Evolutionary conservation across 495 filamentous ascomycete genomes (phyloP).

Genomic region (Pyrenula aspistea): DNA sequence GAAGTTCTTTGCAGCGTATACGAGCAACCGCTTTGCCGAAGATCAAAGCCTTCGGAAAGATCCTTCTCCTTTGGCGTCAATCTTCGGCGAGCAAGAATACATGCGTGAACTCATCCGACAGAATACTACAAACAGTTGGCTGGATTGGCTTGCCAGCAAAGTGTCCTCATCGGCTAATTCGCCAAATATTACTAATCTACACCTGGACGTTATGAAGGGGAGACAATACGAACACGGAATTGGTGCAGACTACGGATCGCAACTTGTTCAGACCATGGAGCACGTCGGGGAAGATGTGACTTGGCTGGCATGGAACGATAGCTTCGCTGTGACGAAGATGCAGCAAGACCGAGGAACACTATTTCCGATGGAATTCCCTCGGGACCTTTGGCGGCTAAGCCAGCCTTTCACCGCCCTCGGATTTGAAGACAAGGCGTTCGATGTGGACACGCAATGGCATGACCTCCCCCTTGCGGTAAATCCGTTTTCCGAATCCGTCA

Average conservation of each 20-base stretch:
- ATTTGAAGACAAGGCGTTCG: slow-evolving; percentile 17
- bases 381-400: slow-evolving; percentile 28
- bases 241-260: slow-evolving; percentile 42
- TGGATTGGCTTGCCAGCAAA: slow-evolving; percentile 29
- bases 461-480: slow-evolving; percentile 43
- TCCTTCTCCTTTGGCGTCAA: slow-evolving; percentile 33
- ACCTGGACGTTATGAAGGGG: slow-evolving; percentile 22
- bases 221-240: slow-evolving; percentile 45
- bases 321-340: slow-evolving; percentile 22
- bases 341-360: slow-evolving; percentile 17
- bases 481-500: slow-evolving; percentile 32
- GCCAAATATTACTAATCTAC: slow-evolving; percentile 32
- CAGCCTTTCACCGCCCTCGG: slow-evolving; percentile 32
- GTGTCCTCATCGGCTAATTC: slow-evolving; percentile 31
- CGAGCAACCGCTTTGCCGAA: slow-evolving; percentile 2
- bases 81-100: slow-evolving; percentile 49
- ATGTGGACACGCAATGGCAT: slow-evolving; percentile 37
- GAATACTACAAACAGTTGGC: slow-evolving; percentile 21
- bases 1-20: slow-evolving; percentile 35
- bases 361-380: slow-evolving; percentile 2
- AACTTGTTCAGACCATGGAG: slow-evolving; percentile 40
- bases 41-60: not conserved
- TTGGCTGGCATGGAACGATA: slow-evolving; percentile 35
- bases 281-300: slow-evolving; percentile 30
- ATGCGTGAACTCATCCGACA: slow-evolving; percentile 37